Base-by-base conservation (phyloP, 768 basidiomycete genomes). In the Suillus spraguei region DNA sequence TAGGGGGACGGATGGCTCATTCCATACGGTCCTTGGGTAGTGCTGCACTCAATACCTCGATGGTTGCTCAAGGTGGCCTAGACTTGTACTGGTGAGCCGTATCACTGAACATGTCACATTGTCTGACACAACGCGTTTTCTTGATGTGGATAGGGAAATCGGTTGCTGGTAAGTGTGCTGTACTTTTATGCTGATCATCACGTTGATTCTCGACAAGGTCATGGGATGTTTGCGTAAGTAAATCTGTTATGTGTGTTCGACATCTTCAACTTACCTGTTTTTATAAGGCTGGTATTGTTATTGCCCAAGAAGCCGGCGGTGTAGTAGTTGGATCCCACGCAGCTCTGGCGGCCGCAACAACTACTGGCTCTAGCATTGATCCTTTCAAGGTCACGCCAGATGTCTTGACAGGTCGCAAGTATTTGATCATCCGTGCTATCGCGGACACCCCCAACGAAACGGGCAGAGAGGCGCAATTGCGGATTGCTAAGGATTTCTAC, bases 221-320 rank as follows among this genome's bases (percentile, higher is more conserved):
- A 16, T 96, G 94, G 95, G 92, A 96, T 74, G 90, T 96, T 49
- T 94, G 89, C 68, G 87, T 85, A 67, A 73, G 83, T 78, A 47
- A 3, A 39, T 28, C 5, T 33, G 47, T 14, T 41, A 3, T 35
- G 13, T 62, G 36, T 22, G 35, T 7, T 42, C 44, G 32, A 46
- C 4, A 4, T 59, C 3, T 62, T 41, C 66, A 53, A 61, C 20
- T 10, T 16, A 54, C 2, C 17, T 24, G 6, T 28, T n/a, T n/a
- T 14, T 41, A n/a, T 11, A 68, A 87, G 80, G 95, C 97, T 3
- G 97, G 95, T 0, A 87, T 92, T 14, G 88, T 97, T 68, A 96
- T 99, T 64, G 90, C 92, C 0, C 85, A 92, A 65, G 97, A 97
- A 73, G 92, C 96, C 0, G 97, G 97, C 6, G 86, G 90, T 16